phyloP scores from a whole-genome alignment of 2,329 filamentous ascomycete species.

The Ophiobolus disseminans region DNA sequence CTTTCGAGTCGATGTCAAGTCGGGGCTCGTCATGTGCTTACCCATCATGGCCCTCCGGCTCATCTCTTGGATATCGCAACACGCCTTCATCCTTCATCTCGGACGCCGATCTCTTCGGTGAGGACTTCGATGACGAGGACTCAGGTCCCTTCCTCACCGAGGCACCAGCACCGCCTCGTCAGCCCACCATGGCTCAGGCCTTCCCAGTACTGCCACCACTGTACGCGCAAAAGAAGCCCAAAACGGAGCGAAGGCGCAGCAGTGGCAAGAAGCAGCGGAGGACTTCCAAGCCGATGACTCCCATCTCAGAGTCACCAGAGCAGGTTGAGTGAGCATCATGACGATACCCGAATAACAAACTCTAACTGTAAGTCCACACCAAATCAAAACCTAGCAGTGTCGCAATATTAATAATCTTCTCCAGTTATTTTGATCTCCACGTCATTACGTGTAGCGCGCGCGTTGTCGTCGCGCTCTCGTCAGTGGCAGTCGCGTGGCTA shows the following conservation, averaged over 20 bases:
- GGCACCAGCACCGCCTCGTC: conserved; percentile 50
- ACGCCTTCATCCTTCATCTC: conserved; percentile 51
- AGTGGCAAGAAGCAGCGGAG: conserved; percentile 50
- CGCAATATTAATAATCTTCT: conserved; percentile 8
- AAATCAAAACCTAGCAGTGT: conserved; percentile 3
- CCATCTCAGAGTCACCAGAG: conserved; percentile 51
- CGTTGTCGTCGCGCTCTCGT: conserved; percentile 15
- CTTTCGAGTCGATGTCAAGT: conserved; percentile 34
- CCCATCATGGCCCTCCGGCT: conserved; percentile 50
- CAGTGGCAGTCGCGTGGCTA: conserved; percentile 3
- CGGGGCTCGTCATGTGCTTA: conserved; percentile 49
- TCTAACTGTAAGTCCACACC: conserved; percentile 8
- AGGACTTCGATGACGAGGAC: conserved; percentile 45
- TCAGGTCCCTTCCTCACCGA: conserved; percentile 45
- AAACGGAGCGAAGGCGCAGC: conserved; percentile 50
- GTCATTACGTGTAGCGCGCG: conserved; percentile 20
- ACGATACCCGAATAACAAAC: conserved; percentile 1
- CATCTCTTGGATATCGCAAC: conserved; percentile 46
- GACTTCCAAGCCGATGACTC: conserved; percentile 52
- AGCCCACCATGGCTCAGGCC: conserved; percentile 44
- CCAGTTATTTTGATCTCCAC: conserved; percentile 14
- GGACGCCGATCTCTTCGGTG: conserved; percentile 51
- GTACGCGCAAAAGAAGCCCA: conserved; percentile 50
- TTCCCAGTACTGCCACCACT: conserved; percentile 49
- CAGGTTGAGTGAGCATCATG: conserved; percentile 43